A percentile compares a stretch with the other conserved stretches of the same genome.
Conservation (phyloP, 2,329 filamentous ascomycete genomes). For the Thermoascus crustaceus region DNA sequence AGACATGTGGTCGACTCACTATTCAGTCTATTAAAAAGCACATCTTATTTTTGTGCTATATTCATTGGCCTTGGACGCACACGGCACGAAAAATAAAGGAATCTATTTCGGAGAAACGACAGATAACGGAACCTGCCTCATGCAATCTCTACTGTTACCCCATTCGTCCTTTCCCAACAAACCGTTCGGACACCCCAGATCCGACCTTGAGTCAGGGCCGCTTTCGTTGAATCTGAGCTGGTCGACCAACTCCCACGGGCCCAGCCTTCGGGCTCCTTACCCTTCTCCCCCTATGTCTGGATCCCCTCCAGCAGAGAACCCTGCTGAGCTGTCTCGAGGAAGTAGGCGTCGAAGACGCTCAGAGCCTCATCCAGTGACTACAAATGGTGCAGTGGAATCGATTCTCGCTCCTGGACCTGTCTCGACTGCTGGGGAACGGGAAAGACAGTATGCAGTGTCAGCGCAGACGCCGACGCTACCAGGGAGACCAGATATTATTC, state of each 20-base stretch:
- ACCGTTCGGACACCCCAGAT: slow-evolving; percentile 29
- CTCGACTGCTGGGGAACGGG: slow-evolving; percentile 10
- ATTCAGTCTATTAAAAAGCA: not conserved
- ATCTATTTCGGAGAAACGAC: slow-evolving; percentile 2
- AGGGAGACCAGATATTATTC: slow-evolving; percentile 12
- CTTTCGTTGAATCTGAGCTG: slow-evolving; percentile 26
- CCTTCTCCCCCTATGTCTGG: slow-evolving; percentile 38
- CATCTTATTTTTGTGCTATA: slow-evolving; percentile 1
- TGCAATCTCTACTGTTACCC: slow-evolving; percentile 36
- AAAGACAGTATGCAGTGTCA: slow-evolving; percentile 11
- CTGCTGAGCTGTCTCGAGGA: slow-evolving; percentile 29
- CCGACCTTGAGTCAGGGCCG: slow-evolving; percentile 27
- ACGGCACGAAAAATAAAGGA: not conserved
- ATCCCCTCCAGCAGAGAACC: slow-evolving; percentile 30
- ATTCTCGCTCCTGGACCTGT: slow-evolving; percentile 11
- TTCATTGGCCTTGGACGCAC: not conserved
- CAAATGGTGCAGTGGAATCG: slow-evolving; percentile 8
- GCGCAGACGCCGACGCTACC: slow-evolving; percentile 4
- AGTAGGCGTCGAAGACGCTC: slow-evolving; percentile 24
- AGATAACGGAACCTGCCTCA: slow-evolving; percentile 15
- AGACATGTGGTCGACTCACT: slow-evolving; percentile 1
- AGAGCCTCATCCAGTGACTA: slow-evolving; percentile 16
- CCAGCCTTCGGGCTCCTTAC: slow-evolving; percentile 32
- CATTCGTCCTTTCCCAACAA: slow-evolving; percentile 28
- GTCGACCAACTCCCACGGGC: slow-evolving; percentile 30